Conservation (phyloP, 2,329 filamentous ascomycete genomes). For the Mycosphaerella sp. region DNA sequence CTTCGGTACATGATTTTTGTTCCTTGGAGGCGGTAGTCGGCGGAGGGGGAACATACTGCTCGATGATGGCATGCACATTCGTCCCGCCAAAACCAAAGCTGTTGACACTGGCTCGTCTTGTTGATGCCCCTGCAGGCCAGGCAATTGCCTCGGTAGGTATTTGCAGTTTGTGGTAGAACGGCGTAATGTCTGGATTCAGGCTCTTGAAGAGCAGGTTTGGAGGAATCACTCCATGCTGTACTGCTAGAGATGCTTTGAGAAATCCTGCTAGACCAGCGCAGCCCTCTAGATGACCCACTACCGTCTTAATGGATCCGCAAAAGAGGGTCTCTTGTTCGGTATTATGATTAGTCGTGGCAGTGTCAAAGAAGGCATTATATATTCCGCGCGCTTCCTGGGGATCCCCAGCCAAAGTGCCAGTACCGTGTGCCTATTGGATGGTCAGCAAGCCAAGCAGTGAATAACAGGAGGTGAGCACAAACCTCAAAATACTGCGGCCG, state of each 20-base stretch:
- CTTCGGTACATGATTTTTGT: neutral
- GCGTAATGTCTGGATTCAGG: constrained; percentile 28
- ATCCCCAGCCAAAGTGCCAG: constrained; percentile 30
- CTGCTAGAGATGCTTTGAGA: constrained; percentile 25
- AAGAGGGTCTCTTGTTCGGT: constrained; percentile 8
- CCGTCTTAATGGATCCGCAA: constrained; percentile 27
- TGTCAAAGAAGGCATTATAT: constrained; percentile 14
- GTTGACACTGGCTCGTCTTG: constrained; percentile 20
- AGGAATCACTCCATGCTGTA: constrained; percentile 27
- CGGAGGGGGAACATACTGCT: constrained; percentile 14
- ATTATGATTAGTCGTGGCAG: neutral
- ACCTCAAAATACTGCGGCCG: constrained; percentile 19
- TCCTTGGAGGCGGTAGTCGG: neutral
- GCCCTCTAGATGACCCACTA: constrained; percentile 25
- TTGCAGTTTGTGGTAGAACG: constrained; percentile 17
- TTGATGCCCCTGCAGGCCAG: constrained; percentile 25
- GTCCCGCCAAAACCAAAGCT: constrained; percentile 24
- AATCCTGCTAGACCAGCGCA: constrained; percentile 22
- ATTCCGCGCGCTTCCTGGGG: constrained; percentile 26
- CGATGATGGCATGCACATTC: constrained; percentile 24
- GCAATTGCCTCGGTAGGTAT: constrained; percentile 22
- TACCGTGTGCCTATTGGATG: constrained; percentile 27
- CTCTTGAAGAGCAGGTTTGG: constrained; percentile 24
- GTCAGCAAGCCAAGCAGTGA: neutral
- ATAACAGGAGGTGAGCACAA: neutral